Conservation (phyloP, 2,329 filamentous ascomycete species). For the Trichoderma afroharzianum region DNA sequence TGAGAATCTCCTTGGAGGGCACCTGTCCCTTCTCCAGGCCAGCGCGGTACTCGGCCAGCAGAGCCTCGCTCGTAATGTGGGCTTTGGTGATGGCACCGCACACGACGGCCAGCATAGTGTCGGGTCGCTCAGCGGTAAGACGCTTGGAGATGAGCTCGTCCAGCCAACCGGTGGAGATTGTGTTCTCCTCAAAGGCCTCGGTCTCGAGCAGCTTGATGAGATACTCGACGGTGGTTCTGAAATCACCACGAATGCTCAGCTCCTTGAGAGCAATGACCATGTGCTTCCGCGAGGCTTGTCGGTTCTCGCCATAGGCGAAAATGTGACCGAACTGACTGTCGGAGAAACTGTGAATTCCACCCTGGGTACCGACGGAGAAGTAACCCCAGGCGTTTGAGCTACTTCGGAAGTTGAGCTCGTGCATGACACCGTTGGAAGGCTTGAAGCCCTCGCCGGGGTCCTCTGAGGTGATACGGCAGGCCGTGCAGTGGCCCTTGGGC, state of each 20-base stretch:
- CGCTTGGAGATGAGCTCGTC: constrained; percentile 98
- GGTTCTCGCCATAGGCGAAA: constrained; percentile 97
- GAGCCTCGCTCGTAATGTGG: constrained; percentile 87
- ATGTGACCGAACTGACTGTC: constrained; percentile 99
- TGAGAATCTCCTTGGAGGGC: constrained; percentile 91
- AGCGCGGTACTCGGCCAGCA: constrained; percentile 79
- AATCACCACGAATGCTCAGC: constrained; percentile 98
- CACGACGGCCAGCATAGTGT: constrained; percentile 88
- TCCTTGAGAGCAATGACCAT: constrained; percentile 99
- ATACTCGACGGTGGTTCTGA: constrained; percentile 97
- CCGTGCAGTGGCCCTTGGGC: constrained; percentile 95
- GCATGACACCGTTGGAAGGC: constrained; percentile 97
- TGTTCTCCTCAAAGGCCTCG: constrained; percentile 97
- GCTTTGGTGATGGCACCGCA: constrained; percentile 94
- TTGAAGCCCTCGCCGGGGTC: constrained; percentile 99
- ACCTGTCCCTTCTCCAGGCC: constrained; percentile 97
- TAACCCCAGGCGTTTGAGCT: constrained; percentile 99
- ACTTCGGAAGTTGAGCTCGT: constrained; percentile 97
- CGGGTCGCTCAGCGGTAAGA: constrained; percentile 90
- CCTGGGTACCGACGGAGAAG: constrained; percentile 95
- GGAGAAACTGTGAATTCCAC: constrained; percentile 98
- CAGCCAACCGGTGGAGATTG: constrained; percentile 97
- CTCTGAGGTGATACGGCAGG: constrained; percentile 98
- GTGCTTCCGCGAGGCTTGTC: constrained; percentile 92
- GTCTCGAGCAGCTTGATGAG: constrained; percentile 98